A percentile compares a stretch with the other conserved stretches of the same genome.
These are phyloP conservation scores for Syzygium jambos DNA, from an alignment of 345 rosid genomes.

Conservation along the genomic window DNA sequence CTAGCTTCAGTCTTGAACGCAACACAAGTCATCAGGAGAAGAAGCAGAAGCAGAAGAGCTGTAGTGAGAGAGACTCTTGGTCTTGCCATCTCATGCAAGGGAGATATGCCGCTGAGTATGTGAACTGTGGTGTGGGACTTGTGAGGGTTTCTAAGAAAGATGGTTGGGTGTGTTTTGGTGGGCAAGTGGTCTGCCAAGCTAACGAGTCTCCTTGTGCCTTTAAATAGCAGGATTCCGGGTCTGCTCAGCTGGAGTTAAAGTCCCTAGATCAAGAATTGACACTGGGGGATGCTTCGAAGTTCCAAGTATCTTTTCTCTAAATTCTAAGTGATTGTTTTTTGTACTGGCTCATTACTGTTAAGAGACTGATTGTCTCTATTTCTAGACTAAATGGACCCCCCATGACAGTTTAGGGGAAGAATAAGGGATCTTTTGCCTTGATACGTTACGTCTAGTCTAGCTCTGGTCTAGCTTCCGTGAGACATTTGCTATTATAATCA, in stretches of 20 bases:
- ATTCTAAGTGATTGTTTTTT: background rate
- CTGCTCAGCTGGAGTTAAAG: background rate
- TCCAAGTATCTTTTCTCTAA: background rate
- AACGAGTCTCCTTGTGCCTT: background rate
- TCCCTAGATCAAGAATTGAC: background rate
- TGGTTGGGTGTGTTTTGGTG: background rate
- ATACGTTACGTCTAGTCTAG: background rate
- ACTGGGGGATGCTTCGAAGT: background rate
- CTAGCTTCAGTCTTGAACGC: background rate
- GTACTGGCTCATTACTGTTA: background rate
- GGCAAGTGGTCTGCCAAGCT: background rate
- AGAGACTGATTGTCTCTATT: background rate
- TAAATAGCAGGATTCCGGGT: background rate
- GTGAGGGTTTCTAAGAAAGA: background rate
- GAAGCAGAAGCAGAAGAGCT: background rate
- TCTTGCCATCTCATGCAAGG: background rate
- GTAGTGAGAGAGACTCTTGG: background rate
- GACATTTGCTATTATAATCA: background rate
- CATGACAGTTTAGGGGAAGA: background rate
- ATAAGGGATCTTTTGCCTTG: background rate
- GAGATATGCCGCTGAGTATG: background rate
- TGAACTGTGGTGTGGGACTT: background rate
- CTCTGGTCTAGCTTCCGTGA: background rate
- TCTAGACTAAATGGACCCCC: background rate
- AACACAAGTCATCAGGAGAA: background rate